Evolutionary conservation across 2,329 filamentous ascomycete species (phyloP), one percentile per base, ranked within the genome.

Genomic region (Hypoxylon sp.): DNA sequence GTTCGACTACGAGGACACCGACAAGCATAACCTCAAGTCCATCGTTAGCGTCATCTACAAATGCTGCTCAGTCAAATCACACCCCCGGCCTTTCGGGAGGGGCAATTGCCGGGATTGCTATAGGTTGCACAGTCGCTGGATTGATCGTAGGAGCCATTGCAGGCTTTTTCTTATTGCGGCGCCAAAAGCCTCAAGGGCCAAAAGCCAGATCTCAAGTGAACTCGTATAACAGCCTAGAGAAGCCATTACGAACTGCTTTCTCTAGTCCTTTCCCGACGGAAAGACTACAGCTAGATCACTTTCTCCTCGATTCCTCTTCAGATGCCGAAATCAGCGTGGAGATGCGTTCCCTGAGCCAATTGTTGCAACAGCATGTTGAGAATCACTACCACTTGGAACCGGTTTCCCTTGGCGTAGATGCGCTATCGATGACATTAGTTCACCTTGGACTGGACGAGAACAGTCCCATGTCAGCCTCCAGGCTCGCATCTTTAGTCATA

Each of bases 361-460:
- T 83, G 4, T 77, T 84, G 10, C 75, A 78, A 29, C 76, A 80
- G 39, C 83, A 84, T 65, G 79, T 82, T 42, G 77, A 83, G 59
- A 78, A 74, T 57, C 71, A 82, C 54, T 84, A 84, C 54, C 80
- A 81, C 59, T 50, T 69, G 0, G 65, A 75, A 0, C 74, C 74
- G 0, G 63, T 79, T 3, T 63, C 73, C 0, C 44, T 50, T 3
- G 72, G 70, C 60, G 8, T 53, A 0, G 61, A 63, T 11, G 51
- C 61, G 2, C 71, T 81, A 6, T 62, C 70, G n/a, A 39, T 74
- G 22, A 62, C 65, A 2, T 70, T 82, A 2, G 31, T 44, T 1
- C 57, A 72, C 19, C 67, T 81, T 9, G 78, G 79, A 6, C 65
- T 81, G 26, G 44, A 63, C 10, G 63, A 73, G 26, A 59, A 19